phyloP scores from a whole-genome alignment of 2,329 filamentous ascomycete genomes.

The Mycogone perniciosa region DNA sequence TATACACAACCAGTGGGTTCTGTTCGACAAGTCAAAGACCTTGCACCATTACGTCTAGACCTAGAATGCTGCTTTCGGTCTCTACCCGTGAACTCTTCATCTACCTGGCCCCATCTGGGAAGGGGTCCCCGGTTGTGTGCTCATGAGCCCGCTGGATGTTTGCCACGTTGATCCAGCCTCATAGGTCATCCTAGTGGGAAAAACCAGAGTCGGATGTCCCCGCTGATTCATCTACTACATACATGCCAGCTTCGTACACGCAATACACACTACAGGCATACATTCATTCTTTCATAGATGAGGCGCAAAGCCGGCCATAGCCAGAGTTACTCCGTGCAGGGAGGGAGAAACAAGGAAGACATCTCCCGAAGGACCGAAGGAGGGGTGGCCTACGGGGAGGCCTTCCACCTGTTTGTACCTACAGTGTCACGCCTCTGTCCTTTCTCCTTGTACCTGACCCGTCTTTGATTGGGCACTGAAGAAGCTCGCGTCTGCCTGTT shows the following conservation, averaged over 20 bases:
- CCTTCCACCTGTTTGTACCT: background rate
- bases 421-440: background rate
- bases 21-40: constrained; percentile 17
- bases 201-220: constrained; percentile 5
- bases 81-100: constrained; percentile 4
- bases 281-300: background rate
- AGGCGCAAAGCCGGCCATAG: background rate
- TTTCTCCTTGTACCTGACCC: background rate
- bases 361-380: background rate
- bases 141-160: constrained; percentile 18
- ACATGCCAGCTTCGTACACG: background rate
- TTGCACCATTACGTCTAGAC: constrained; percentile 19
- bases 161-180: constrained; percentile 30
- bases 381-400: background rate
- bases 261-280: background rate
- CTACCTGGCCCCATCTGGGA: constrained; percentile 5
- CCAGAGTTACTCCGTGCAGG: background rate
- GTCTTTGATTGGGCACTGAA: constrained; percentile 16
- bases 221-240: constrained; percentile 8
- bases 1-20: background rate
- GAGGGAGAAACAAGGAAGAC: background rate
- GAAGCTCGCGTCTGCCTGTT: constrained; percentile 1
- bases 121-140: constrained; percentile 9
- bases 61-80: constrained; percentile 6
- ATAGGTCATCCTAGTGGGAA: constrained; percentile 3